Evolutionary conservation across 805 yeast species (phyloP), one percentile per base, ranked within the genome.

Genomic region (Isabelozyma rhagii): DNA sequence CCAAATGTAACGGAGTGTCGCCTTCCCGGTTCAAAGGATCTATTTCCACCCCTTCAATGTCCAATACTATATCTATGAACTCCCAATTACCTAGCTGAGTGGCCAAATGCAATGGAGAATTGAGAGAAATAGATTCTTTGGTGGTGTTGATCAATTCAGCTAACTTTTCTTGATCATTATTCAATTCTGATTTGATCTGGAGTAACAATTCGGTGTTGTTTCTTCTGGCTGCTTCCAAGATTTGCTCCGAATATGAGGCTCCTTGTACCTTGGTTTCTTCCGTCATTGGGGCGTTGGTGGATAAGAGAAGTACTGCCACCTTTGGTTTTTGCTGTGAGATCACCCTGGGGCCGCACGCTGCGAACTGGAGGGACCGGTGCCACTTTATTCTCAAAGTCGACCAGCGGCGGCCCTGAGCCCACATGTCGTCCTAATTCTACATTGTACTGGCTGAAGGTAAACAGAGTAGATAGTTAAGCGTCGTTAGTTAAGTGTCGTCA

Each of bases 1-100:
- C 96, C 53, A 80, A 71, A 67, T 93, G 98, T 54, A 94, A 77
- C 11, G 99, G 97, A 1, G 97, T 89, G 55, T 89, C 92, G 39
- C 91, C 92, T 47, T 85, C 86, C 38, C 83, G 77, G 65, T 87
- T 87, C 40, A 68, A 63, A 1, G 97, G 94, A 65, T 94, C 97
- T 29, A 92, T 84, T 56, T 92, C 97, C 15, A 92, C 91, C 2
- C 94, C 97, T 52, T 89, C 96, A 48, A 86, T 84, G 65, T 93
- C 97, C 51, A 93, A 74, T 15, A 93, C 71, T 46, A 78, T 69
- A 63, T 93, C 97, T 61, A 94, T 74, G 36, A 87, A 87, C 59
- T 91, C 97, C 79, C 85, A 89, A 48, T 89, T 82, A 3, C 98
- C 99, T 56, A 83, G 78, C 51, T 78, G 78, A 39, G 94, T 87